Evolutionary conservation across 2,329 filamentous ascomycete species (phyloP).

Genomic region (Sarocladiaceae sp.): DNA sequence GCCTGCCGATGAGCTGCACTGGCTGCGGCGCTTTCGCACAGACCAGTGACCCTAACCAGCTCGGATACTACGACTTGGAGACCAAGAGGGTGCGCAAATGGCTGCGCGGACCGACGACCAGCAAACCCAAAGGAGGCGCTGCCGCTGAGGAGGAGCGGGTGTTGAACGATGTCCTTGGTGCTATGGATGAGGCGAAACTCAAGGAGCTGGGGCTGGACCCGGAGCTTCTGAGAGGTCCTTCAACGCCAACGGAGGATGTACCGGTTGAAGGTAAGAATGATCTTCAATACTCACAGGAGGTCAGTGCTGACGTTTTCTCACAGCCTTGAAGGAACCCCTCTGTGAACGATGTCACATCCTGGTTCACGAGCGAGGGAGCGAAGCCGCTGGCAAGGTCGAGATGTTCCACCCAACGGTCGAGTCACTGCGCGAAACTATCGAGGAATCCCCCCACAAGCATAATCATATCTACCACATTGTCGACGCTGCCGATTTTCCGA

Average conservation of each 20-base stretch:
- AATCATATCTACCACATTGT: constrained; percentile 96
- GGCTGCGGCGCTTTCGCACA: constrained; percentile 63
- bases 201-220: constrained; percentile 40
- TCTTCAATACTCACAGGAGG: background rate
- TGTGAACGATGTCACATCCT: constrained; percentile 87
- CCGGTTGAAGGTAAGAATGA: background rate
- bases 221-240: background rate
- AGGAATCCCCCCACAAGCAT: constrained; percentile 79
- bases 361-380: constrained; percentile 58
- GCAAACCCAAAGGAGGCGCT: constrained; percentile 13
- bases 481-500: constrained; percentile 93
- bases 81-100: constrained; percentile 47
- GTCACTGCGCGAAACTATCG: constrained; percentile 75
- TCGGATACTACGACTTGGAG: constrained; percentile 50
- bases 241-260: background rate
- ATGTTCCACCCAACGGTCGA: constrained; percentile 78
- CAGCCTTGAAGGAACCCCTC: constrained; percentile 43
- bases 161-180: constrained; percentile 37
- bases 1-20: constrained; percentile 51
- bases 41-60: constrained; percentile 39
- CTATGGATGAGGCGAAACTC: constrained; percentile 34
- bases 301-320: background rate
- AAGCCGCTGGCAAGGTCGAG: constrained; percentile 36
- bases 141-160: constrained; percentile 22
- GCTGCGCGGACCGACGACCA: constrained; percentile 18